A percentile compares a stretch with the other conserved stretches of the same genome.
These are phyloP conservation scores for Paramecium pentaurelia DNA, from an alignment of 73 alveolate species.

Conservation along the genomic window DNA sequence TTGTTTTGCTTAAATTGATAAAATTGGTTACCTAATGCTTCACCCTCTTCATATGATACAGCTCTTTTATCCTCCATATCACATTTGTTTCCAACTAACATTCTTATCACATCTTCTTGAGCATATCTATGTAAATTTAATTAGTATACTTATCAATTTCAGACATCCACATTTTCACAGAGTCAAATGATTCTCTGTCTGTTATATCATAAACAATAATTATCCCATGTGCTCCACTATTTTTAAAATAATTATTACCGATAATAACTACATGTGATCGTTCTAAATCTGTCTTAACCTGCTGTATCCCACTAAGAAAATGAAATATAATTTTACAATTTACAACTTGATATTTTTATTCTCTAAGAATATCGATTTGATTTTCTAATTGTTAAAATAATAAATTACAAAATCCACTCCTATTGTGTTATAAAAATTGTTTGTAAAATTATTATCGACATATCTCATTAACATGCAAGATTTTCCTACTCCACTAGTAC, in stretches of 20 bases:
- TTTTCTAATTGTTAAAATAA: constrained; percentile 36
- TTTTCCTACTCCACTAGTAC: constrained; percentile 79
- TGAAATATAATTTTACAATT: constrained; percentile 18
- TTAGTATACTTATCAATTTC: constrained; percentile 71
- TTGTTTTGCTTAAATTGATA: neutral
- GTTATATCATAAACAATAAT: constrained; percentile 85
- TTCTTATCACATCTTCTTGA: constrained; percentile 73
- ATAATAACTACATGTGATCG: constrained; percentile 76
- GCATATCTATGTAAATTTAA: constrained; percentile 38
- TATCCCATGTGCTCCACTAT: constrained; percentile 81
- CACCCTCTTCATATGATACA: constrained; percentile 84
- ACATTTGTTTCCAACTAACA: constrained; percentile 91
- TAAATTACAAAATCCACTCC: constrained; percentile 73
- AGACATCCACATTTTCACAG: constrained; percentile 84
- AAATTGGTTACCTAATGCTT: constrained; percentile 38
- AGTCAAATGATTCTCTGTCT: constrained; percentile 76
- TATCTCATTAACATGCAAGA: constrained; percentile 71
- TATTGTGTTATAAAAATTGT: constrained; percentile 65
- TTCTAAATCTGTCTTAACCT: constrained; percentile 82
- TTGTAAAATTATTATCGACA: constrained; percentile 69
- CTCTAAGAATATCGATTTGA: constrained; percentile 56
- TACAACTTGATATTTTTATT: constrained; percentile 44
- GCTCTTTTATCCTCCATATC: constrained; percentile 81
- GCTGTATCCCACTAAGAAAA: constrained; percentile 83
- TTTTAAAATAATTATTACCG: neutral